A percentile compares a stretch with the other conserved stretches of the same genome.
phyloP scores from a whole-genome alignment of 1,284 basidiomycete genomes.

The Fomitopsis betulina region DNA sequence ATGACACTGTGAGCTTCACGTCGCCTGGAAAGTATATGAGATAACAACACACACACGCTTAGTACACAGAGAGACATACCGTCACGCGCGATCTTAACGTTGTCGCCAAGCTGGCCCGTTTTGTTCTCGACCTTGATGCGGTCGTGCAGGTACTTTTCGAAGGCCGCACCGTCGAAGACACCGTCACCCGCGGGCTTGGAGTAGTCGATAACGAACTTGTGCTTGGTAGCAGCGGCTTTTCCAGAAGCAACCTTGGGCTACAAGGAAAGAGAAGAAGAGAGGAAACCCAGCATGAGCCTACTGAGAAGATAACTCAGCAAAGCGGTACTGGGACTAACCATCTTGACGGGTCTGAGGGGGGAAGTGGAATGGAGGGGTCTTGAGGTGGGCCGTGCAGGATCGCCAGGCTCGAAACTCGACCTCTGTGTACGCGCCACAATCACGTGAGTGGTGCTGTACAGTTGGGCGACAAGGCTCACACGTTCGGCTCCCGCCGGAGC shows the following conservation, averaged over 20 bases:
- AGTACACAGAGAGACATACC: conserved; percentile 43
- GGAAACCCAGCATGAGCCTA: conserved; percentile 66
- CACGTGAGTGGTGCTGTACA: conserved; percentile 24
- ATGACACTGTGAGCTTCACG: conserved; percentile 77
- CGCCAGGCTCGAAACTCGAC: background rate
- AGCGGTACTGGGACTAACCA: conserved; percentile 74
- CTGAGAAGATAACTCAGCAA: conserved; percentile 92
- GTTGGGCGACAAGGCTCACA: conserved; percentile 18
- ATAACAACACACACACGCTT: conserved; percentile 1
- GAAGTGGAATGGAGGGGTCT: conserved; percentile 17
- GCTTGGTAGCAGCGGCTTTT: conserved; percentile 68
- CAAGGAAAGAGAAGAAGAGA: conserved; percentile 20
- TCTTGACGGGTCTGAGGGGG: conserved; percentile 34
- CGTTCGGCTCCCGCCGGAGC: background rate
- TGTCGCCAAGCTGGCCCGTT: conserved; percentile 84
- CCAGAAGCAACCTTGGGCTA: conserved; percentile 68
- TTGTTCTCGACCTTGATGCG: conserved; percentile 84
- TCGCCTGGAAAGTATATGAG: conserved; percentile 39
- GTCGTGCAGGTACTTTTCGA: conserved; percentile 93
- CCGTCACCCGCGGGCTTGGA: conserved; percentile 87
- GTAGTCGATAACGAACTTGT: conserved; percentile 96
- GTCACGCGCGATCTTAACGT: conserved; percentile 77
- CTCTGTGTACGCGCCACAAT: background rate
- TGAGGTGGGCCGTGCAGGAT: conserved; percentile 18
- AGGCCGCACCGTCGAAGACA: conserved; percentile 89